Evolutionary conservation across 2,329 filamentous ascomycete species (phyloP).

Genomic region (Fusarium begoniae): DNA sequence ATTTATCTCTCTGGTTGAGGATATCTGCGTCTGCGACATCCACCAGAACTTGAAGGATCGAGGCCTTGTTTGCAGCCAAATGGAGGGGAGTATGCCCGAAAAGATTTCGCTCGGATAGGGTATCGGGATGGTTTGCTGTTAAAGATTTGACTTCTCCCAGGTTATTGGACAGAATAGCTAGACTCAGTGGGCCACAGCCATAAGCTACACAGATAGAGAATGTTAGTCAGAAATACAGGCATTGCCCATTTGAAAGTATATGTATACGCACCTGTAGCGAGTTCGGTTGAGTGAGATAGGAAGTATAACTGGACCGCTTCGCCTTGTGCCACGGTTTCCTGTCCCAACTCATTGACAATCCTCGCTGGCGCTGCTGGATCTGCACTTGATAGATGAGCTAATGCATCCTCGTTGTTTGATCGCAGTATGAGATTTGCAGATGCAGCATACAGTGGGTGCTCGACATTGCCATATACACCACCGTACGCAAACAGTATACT

Average conservation of each 20-base stretch:
- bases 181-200: background rate
- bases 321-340: too few relatives aligned
- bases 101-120: background rate
- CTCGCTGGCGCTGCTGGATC: too few relatives aligned
- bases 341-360: too few relatives aligned
- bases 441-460: background rate
- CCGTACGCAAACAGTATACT: too few relatives aligned
- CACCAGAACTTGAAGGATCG: background rate
- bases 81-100: background rate
- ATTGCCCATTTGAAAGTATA: too few relatives aligned
- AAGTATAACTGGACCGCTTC: background rate
- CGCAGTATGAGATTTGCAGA: background rate
- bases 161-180: background rate
- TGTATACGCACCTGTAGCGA: background rate
- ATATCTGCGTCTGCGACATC: background rate
- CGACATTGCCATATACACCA: too few relatives aligned
- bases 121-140: accelerated
- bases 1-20: accelerated
- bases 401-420: background rate
- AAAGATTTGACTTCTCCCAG: accelerated
- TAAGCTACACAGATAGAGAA: too few relatives aligned
- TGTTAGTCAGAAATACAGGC: too few relatives aligned
- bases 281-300: background rate
- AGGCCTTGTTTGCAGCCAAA: background rate
- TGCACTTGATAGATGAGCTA: too few relatives aligned